These are phyloP conservation scores for Arctostaphylos glauca DNA, from an alignment of 148 eudicot genomes.

Conservation along the genomic window DNA sequence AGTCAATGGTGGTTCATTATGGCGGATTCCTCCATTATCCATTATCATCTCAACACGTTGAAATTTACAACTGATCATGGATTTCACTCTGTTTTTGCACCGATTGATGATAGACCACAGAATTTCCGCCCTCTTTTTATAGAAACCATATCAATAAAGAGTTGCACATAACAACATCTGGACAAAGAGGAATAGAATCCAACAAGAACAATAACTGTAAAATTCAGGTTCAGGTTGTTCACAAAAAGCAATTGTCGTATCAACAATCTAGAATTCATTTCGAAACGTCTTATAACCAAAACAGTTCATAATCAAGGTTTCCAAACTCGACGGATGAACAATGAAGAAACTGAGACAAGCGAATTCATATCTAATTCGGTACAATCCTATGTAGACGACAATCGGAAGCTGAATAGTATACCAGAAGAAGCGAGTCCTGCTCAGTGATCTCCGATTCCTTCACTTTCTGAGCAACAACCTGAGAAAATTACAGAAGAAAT, in stretches of 20 bases:
- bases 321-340: background rate
- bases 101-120: background rate
- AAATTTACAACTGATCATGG: background rate
- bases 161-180: no score
- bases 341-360: background rate
- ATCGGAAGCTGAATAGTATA: slow-evolving; percentile 19
- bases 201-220: background rate
- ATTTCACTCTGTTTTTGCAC: background rate
- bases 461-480: slow-evolving; percentile 71
- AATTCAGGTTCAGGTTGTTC: no score
- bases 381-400: background rate
- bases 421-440: slow-evolving; percentile 88
- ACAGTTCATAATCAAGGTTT: background rate
- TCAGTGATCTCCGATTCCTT: slow-evolving; percentile 91
- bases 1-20: background rate
- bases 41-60: background rate
- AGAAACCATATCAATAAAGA: background rate
- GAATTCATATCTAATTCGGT: background rate
- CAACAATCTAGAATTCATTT: background rate
- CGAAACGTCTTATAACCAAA: no score
- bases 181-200: no score
- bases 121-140: background rate
- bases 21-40: no score
- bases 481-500: slow-evolving; percentile 8
- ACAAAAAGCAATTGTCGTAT: background rate